phyloP scores from a whole-genome alignment of 345 rosid species.

The Camelina sativa region DNA sequence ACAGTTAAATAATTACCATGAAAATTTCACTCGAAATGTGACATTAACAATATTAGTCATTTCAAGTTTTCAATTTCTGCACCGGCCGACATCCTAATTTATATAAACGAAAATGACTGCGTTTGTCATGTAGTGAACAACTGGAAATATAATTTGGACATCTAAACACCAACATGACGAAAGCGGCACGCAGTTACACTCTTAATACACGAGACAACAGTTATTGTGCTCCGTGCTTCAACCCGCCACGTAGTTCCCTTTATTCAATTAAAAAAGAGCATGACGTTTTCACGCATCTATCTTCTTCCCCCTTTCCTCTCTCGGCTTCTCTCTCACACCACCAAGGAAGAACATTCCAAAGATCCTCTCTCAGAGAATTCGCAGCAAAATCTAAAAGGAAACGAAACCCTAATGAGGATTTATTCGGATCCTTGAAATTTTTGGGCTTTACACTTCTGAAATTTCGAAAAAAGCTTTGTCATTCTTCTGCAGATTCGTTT shows the following conservation, averaged over 20 bases:
- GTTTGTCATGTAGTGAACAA: too few species aligned
- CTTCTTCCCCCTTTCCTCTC: neutral
- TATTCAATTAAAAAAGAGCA: neutral
- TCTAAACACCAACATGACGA: neutral
- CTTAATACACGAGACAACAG: neutral
- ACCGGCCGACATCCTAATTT: too few species aligned
- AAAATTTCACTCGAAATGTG: too few species aligned
- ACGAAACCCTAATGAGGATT: neutral
- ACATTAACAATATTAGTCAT: too few species aligned
- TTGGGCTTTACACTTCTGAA: neutral
- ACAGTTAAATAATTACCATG: too few species aligned
- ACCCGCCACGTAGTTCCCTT: constrained; percentile 9
- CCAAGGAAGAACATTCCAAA: constrained; percentile 3
- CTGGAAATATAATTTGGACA: too few species aligned
- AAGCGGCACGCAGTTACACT: neutral
- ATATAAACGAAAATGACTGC: too few species aligned
- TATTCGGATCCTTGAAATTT: neutral
- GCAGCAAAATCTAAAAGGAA: constrained; percentile 9
- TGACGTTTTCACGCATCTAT: neutral
- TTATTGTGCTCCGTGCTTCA: neutral
- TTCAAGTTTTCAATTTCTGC: too few species aligned
- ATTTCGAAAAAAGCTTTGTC: neutral
- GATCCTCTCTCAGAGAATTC: neutral
- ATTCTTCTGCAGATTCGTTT: constrained; percentile 29
- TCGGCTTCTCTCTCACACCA: neutral